Conservation (phyloP, 1,284 basidiomycete genomes). For the Trichosporon sp. region DNA sequence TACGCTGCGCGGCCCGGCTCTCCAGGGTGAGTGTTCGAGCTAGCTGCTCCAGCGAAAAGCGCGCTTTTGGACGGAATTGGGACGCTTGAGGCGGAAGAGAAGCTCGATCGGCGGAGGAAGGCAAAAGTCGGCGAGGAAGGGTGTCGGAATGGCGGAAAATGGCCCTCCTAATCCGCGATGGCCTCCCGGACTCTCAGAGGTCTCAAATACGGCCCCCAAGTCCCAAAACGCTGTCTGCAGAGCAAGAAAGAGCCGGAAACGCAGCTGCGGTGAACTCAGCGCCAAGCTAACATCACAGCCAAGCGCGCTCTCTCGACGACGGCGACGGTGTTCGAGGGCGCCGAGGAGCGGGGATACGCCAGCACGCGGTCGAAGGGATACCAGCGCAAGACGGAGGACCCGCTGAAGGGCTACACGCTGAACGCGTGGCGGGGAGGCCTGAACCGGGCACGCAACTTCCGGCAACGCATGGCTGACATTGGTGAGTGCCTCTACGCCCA, state of each 20-base stretch:
- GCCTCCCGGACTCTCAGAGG: too few species aligned
- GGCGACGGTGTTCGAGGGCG: neutral
- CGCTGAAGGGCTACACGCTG: neutral
- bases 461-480: neutral
- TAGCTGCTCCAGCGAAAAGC: neutral
- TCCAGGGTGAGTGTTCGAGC: neutral
- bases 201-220: too few species aligned
- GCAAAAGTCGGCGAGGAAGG: neutral
- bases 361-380: neutral
- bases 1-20: neutral
- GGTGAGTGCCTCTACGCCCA: too few species aligned
- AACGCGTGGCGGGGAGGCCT: neutral
- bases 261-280: neutral
- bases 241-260: neutral
- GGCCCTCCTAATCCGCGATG: too few species aligned
- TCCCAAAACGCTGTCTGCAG: neutral
- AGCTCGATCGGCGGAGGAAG: neutral
- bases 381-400: neutral
- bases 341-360: neutral
- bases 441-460: neutral
- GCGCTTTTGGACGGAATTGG: neutral
- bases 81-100: neutral
- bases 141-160: neutral
- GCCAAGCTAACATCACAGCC: neutral
- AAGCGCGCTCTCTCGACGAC: neutral